Evolutionary conservation across 345 rosid species (phyloP).

Genomic region (Pseudoturritis turrita): DNA sequence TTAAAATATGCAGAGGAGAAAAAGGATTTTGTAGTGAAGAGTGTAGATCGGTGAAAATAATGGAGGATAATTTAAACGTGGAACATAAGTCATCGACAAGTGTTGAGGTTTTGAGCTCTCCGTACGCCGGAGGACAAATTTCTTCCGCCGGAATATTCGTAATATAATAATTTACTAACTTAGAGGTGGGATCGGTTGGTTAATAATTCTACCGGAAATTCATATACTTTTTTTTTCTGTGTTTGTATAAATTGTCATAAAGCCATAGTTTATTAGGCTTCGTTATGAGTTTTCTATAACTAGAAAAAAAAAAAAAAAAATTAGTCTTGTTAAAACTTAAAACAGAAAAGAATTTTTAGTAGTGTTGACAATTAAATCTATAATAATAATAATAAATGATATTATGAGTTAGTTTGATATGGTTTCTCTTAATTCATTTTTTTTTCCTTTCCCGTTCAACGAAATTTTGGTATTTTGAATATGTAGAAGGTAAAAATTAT

Average conservation of each 20-base stretch:
- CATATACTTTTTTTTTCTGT: background rate
- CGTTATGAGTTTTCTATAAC: background rate
- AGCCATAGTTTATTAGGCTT: slow-evolving; percentile 6
- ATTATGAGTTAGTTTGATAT: no score
- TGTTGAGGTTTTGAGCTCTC: slow-evolving; percentile 38
- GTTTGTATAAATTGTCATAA: background rate
- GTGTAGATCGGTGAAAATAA: slow-evolving; percentile 61
- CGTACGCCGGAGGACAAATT: slow-evolving; percentile 35
- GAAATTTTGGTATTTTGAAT: no score
- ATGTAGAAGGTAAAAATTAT: no score
- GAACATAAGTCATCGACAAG: slow-evolving; percentile 34
- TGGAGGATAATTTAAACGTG: slow-evolving; percentile 47
- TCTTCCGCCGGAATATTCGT: slow-evolving; percentile 62
- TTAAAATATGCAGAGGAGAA: slow-evolving; percentile 62
- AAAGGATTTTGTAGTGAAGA: slow-evolving; percentile 69
- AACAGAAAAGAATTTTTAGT: background rate
- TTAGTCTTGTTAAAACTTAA: background rate
- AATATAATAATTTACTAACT: slow-evolving; percentile 23
- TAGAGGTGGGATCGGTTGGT: background rate
- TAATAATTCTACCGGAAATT: background rate
- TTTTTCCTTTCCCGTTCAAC: no score
- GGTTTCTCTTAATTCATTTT: no score
- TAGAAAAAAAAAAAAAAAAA: background rate
- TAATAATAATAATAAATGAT: no score
- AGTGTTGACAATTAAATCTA: no score